Percentiles rank a stretch among this genome's conserved stretches.
Conservation (phyloP, 164 flowering plant species). For the Annona squamosa region DNA sequence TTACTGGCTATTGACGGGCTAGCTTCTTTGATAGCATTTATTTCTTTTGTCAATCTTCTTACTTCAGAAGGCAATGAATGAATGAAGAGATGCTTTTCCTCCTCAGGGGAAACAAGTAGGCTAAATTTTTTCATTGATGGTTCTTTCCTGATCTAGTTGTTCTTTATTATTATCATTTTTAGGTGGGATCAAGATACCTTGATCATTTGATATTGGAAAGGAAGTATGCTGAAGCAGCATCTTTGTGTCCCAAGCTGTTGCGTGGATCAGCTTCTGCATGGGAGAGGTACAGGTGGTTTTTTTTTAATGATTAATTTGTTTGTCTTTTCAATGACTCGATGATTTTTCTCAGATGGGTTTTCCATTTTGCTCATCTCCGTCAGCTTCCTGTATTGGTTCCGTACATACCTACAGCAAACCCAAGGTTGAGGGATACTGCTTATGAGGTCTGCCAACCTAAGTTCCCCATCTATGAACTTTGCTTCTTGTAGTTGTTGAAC, state of each 20-base stretch:
- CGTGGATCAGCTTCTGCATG: constrained; percentile 94
- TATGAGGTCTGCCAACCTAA: constrained; percentile 65
- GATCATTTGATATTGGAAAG: constrained; percentile 96
- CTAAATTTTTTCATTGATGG: background rate
- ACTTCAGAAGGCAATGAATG: background rate
- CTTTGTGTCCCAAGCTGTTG: constrained; percentile 90
- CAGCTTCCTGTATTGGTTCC: constrained; percentile 95
- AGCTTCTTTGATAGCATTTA: background rate
- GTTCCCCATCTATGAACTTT: constrained; percentile 1
- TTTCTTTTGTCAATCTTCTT: background rate
- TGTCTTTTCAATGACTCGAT: constrained; percentile 11
- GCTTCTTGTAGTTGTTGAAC: background rate
- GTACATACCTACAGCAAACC: constrained; percentile 82
- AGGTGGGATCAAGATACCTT: constrained; percentile 96
- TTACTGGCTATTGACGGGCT: background rate
- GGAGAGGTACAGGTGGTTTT: constrained; percentile 66
- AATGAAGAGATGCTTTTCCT: background rate
- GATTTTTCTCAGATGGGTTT: constrained; percentile 72
- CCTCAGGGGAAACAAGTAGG: background rate
- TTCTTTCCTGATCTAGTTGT: background rate
- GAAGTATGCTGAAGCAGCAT: constrained; percentile 94
- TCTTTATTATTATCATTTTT: constrained; percentile 1
- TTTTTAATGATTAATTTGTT: background rate
- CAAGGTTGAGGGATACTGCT: constrained; percentile 84
- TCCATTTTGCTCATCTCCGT: constrained; percentile 96